Evolutionary conservation across 2,329 filamentous ascomycete species (phyloP).

Genomic region (Ophiostoma himal-ulmi): DNA sequence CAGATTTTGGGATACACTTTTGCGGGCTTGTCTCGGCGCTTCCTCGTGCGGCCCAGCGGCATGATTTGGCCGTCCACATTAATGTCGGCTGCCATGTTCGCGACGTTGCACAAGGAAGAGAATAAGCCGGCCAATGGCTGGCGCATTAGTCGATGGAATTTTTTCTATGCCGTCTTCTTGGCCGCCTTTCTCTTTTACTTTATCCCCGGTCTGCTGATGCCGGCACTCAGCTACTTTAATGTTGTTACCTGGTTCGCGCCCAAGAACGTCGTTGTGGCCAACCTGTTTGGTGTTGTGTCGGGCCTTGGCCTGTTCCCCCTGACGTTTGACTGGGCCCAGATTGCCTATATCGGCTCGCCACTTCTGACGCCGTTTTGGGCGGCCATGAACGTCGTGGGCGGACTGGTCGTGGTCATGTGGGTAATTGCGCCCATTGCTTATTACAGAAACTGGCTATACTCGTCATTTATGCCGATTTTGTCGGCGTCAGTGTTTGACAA

Average conservation of each 20-base stretch:
- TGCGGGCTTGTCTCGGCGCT: slow-evolving; percentile 72
- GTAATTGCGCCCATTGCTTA: slow-evolving; percentile 73
- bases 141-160: slow-evolving; percentile 75
- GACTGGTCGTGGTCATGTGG: slow-evolving; percentile 79
- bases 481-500: slow-evolving; percentile 84
- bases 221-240: slow-evolving; percentile 82
- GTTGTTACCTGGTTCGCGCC: slow-evolving; percentile 85
- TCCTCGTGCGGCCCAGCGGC: slow-evolving; percentile 74
- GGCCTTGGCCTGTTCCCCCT: slow-evolving; percentile 77
- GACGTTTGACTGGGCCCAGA: slow-evolving; percentile 88
- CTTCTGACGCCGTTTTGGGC: slow-evolving; percentile 82
- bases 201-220: slow-evolving; percentile 73
- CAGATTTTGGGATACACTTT: slow-evolving; percentile 84
- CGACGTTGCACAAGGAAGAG: slow-evolving; percentile 75
- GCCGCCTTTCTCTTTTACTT: slow-evolving; percentile 77
- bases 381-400: slow-evolving; percentile 75
- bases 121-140: slow-evolving; percentile 78
- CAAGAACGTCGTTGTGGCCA: slow-evolving; percentile 77
- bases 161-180: slow-evolving; percentile 70
- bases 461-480: slow-evolving; percentile 79
- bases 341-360: slow-evolving; percentile 81
- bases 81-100: slow-evolving; percentile 86
- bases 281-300: slow-evolving; percentile 79
- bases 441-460: slow-evolving; percentile 73
- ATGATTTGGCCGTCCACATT: slow-evolving; percentile 91